Conservation (phyloP, 2,329 filamentous ascomycete genomes). For the Lojkania enalia region DNA sequence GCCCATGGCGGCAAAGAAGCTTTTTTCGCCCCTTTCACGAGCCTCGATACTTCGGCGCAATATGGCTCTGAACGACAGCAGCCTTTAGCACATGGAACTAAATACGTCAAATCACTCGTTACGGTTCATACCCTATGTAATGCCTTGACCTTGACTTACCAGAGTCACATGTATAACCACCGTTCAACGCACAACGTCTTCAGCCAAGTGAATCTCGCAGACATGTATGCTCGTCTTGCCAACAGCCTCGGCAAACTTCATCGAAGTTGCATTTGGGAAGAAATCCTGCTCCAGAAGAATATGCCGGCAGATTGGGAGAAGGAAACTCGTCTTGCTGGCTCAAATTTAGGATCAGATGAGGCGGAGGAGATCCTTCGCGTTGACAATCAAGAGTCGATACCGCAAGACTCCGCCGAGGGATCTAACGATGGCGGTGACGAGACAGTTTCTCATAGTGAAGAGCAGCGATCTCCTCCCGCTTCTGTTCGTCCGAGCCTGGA, state of each 20-base stretch:
- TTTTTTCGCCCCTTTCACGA: constrained; percentile 71
- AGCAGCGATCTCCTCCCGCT: constrained; percentile 9
- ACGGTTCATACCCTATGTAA: constrained; percentile 76
- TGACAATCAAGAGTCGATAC: constrained; percentile 12
- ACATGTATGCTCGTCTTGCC: constrained; percentile 77
- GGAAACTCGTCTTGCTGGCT: constrained; percentile 48
- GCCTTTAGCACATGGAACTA: constrained; percentile 66
- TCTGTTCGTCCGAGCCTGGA: constrained; percentile 25
- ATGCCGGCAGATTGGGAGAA: constrained; percentile 71
- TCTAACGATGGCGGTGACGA: constrained; percentile 21
- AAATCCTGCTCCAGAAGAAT: constrained; percentile 71
- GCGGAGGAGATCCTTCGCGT: constrained; percentile 46
- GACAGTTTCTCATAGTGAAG: constrained; percentile 13
- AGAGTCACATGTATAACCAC: constrained; percentile 63
- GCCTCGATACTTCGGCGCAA: constrained; percentile 31
- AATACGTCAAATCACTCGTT: constrained; percentile 75
- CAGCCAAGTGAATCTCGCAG: constrained; percentile 77
- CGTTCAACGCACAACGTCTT: constrained; percentile 68
- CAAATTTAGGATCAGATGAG: constrained; percentile 44
- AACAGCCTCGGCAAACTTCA: constrained; percentile 76
- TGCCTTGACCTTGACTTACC: constrained; percentile 74
- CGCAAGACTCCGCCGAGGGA: constrained; percentile 21
- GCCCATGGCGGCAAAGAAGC: constrained; percentile 55
- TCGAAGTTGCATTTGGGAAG: constrained; percentile 80
- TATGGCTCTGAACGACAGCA: constrained; percentile 27